Evolutionary conservation across 805 yeast species (phyloP), one percentile per base, ranked within the genome.

Genomic region (Torulaspora delbrueckii): DNA sequence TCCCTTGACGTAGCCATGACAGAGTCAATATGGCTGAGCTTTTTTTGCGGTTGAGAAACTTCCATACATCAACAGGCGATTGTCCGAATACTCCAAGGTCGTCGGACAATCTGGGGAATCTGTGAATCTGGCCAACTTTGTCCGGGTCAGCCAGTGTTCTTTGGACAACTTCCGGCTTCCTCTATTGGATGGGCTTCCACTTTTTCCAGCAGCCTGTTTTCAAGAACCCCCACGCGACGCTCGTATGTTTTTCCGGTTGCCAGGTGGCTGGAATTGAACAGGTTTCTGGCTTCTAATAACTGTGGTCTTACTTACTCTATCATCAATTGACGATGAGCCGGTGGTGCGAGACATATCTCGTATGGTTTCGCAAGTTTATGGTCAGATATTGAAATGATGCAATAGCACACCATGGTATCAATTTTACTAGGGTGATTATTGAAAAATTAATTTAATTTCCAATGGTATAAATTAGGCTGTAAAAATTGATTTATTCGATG

Each of bases 1-100:
- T 24, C 32, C 24, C 24, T 37, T 32, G 38, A 40, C 38, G 38
- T 14, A 12, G 38, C 43, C 27, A 14, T 40, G 38, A 33, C 27
- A 18, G 13, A 8, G 10, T 18, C 13, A 5, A 10, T 10, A 12
- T 6, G 30, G 30, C 30, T 26, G 30, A 9, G 30, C 30, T 6
- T 13, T 1, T 5, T 13, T 27, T 18, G 30, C 40, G 16, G 18
- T 16, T 18, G 22, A 6, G 34, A 14, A 18, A 13, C 10, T 31
- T 31, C 34, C 14, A 31, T 31, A 31, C 34, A 31, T 14, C 18
- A 6, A 14, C 1, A 2, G n/a, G 12, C n/a, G 2, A 9, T 26
- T 26, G 30, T 26, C 30, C 30, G 30, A 9, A 26, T 5, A 1
- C n/a, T 8, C 13, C 30, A 8, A 6, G 30, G 30, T 12, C 30